Evolutionary conservation across 2,329 filamentous ascomycete species (phyloP).

Genomic region (Decorospora gaudefroyi): DNA sequence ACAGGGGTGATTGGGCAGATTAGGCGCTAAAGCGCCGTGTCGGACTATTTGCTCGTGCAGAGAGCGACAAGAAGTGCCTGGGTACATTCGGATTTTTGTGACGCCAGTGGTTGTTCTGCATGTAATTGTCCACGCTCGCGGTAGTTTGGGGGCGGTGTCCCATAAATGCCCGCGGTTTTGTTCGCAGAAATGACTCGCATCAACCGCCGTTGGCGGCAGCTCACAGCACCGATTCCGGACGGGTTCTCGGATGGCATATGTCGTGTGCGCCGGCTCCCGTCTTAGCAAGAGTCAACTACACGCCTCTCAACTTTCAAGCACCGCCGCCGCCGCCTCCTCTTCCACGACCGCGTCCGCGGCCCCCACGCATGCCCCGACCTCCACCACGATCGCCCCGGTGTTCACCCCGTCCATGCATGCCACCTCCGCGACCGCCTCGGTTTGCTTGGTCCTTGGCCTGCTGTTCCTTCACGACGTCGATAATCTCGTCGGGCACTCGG

Average conservation of each 20-base stretch:
- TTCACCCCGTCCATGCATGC: conserved; percentile 60
- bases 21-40: no score
- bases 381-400: conserved; percentile 57
- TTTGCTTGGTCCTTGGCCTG: conserved; percentile 70
- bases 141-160: conserved; percentile 3
- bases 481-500: conserved; percentile 92
- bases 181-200: no score
- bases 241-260: conserved; percentile 4
- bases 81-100: no score
- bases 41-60: no score
- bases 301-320: conserved; percentile 20
- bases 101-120: conserved; percentile 1
- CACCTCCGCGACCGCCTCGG: conserved; percentile 69
- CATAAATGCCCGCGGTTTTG: not conserved
- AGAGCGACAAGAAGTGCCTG: no score
- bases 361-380: conserved; percentile 61
- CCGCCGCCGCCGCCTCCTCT: conserved; percentile 58
- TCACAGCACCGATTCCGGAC: no score
- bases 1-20: no score
- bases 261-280: conserved; percentile 4
- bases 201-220: no score
- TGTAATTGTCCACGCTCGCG: conserved; percentile 4
- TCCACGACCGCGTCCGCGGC: conserved; percentile 57
- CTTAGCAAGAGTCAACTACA: conserved; percentile 1
- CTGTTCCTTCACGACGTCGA: conserved; percentile 90